Base-by-base conservation (phyloP, 257 asterid species). In the Schizonepeta tenuifolia region DNA sequence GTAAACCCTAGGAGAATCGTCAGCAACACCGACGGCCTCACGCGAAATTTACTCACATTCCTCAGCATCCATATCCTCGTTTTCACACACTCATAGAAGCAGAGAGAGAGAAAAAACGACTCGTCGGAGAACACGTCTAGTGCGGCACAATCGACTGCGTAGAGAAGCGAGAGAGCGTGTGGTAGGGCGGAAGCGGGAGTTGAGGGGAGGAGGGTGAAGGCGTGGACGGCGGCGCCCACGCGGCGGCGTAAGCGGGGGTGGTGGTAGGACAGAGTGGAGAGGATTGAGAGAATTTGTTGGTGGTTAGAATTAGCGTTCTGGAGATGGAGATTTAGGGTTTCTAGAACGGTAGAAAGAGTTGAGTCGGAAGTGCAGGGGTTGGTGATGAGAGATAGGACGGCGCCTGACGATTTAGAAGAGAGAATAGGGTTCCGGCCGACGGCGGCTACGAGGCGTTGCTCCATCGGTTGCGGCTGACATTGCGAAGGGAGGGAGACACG, bases 1-100 rank as follows among this genome's bases (percentile, higher is more conserved):
- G 97, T 90, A 56, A 92, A 81, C 22, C 98, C 97, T 13, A 88
- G 71, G 67, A 90, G 76, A 59, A 92, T 86, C 22, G 91, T 90
- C 56, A 91, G 79, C 86, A 90, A 79, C 62, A 89, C 86, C 53
- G 97, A 83, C 35, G 92, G 90, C 79, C 95, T 71, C 68, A 91
- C 70, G 2, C 65, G 67, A 74, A 92, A 92, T 70, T 73, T 85
- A 72, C 75, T 74, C 79, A 78, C 87, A 40, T 87, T 89, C 41
- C 79, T 85, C 73, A 91, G 78, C 60, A 79, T 41, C 97, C 97
- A 90, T 65, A 83, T 70, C 79, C 97, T 82, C 3, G 72, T 54
- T 35, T 81, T 80, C 71, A 82, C 76, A 14, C 85, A 84, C 13
- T 64, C 83, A 57, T 78, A 69, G 80, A 85, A 90, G 67, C 88